phyloP scores from a whole-genome alignment of 352 stramenopile species.

The Phytopythium helicoides region DNA sequence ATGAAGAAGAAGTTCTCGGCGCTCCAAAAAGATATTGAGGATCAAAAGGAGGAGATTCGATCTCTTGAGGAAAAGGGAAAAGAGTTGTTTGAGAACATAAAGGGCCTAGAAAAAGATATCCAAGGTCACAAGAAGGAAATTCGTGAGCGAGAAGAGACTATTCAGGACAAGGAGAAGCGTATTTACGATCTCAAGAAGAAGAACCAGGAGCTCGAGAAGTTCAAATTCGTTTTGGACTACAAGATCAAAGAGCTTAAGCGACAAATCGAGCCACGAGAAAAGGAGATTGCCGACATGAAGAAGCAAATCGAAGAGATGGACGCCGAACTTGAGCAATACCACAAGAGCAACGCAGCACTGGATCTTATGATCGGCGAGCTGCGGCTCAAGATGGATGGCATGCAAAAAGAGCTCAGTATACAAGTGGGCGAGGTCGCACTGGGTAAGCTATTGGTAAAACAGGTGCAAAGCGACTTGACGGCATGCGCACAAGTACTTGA shows the following conservation, averaged over 20 bases:
- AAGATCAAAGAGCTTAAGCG: slow-evolving; percentile 97
- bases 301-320: slow-evolving; percentile 97
- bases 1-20: slow-evolving; percentile 97
- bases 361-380: slow-evolving; percentile 95
- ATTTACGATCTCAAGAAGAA: slow-evolving; percentile 98
- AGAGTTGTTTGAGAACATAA: slow-evolving; percentile 91
- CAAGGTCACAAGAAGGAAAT: slow-evolving; percentile 93
- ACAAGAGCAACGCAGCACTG: slow-evolving; percentile 93
- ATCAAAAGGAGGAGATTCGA: slow-evolving; percentile 94
- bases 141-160: slow-evolving; percentile 91
- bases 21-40: slow-evolving; percentile 93
- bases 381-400: slow-evolving; percentile 91
- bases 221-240: slow-evolving; percentile 97
- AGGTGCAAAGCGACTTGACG: slow-evolving; percentile 78
- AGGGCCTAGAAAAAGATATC: slow-evolving; percentile 92
- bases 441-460: slow-evolving; percentile 64
- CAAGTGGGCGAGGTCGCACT: slow-evolving; percentile 66
- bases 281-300: slow-evolving; percentile 94
- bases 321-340: slow-evolving; percentile 92
- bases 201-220: slow-evolving; percentile 97
- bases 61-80: slow-evolving; percentile 90
- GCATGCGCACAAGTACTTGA: slow-evolving; percentile 70
- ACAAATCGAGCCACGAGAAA: slow-evolving; percentile 94
- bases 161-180: slow-evolving; percentile 95
- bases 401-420: slow-evolving; percentile 81